Base-by-base conservation (phyloP, 768 basidiomycete species). In the Amanita polypyramis region DNA sequence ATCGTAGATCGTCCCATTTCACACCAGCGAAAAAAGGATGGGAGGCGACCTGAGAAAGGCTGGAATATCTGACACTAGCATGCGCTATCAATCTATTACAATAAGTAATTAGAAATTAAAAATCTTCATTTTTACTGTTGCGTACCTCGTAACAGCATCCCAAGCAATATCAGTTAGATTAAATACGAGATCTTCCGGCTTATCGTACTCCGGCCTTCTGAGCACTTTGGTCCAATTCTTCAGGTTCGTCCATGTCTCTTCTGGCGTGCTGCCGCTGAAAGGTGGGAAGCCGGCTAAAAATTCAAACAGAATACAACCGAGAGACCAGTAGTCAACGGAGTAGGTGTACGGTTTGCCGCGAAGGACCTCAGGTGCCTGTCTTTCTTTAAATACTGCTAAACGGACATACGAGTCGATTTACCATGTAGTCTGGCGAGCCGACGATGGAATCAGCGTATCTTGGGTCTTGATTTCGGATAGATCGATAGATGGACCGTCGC, bases 381-480 rank as follows among this genome's bases (percentile, higher is more conserved):
- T 37, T 40, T 43, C 29, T 8, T 10, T 21, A 4, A 23, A 9
- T 11, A 30, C 23, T 32, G 11, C 21, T 19, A 37, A 36, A 32
- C n/a, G 20, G 15, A 35, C 10, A 14, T 3, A 32, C n/a, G n/a
- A 29, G 14, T 21, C 15, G 23, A 47, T 52, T 51, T 51, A 70
- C 89, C 96, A 99, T 98, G 65, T 99, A 99, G 65, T 99, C 96
- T 0, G 96, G 95, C 0, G 90, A 94, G 5, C 96, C 96, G 27
- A 99, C 96, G 52, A 98, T 88, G 11, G 93, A 96, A 61, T 99
- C 93, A 15, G 96, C 96, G 55, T 92, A 95, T 36, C 94, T 82
- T 4, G 90, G 82, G 57, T 97, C 91, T 59, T 86, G 83, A 52
- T 86, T 80, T 4, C 95, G 77, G 59, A 98, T 79, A 39, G 90